A percentile compares a stretch with the other conserved stretches of the same genome.
These are phyloP conservation scores for Dipteronia dyeriana DNA, from an alignment of 345 rosid species.

Conservation along the genomic window DNA sequence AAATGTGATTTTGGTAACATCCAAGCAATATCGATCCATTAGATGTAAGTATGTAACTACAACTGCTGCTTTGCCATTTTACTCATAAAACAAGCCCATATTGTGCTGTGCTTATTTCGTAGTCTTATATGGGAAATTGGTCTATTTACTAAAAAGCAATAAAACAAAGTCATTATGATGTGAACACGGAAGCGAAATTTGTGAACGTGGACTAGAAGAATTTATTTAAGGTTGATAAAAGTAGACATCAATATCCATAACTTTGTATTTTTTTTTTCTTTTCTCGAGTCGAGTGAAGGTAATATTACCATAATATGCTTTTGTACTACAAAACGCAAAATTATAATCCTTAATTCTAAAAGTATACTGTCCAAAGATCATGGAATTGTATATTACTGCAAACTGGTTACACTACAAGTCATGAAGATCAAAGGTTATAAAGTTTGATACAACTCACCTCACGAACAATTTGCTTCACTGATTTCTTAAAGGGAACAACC, in stretches of 20 bases:
- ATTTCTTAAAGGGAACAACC: constrained; percentile 82
- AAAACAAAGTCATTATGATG: not conserved
- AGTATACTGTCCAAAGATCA: not conserved
- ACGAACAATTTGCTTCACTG: constrained; percentile 81
- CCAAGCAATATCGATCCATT: not conserved
- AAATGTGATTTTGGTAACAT: not conserved
- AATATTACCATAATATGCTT: constrained; percentile 6
- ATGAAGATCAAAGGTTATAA: not conserved
- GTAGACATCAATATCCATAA: not conserved
- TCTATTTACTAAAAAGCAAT: not conserved
- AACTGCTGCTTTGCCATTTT: not conserved
- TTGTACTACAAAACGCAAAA: not conserved
- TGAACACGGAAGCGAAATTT: not conserved
- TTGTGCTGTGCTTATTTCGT: not conserved
- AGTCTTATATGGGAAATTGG: not conserved
- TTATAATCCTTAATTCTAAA: not conserved
- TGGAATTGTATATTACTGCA: not conserved
- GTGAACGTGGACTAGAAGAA: not conserved
- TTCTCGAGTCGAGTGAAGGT: not conserved
- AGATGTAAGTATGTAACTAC: not conserved
- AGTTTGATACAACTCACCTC: constrained; percentile 54
- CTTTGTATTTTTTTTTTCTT: not conserved
- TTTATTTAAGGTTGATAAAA: not conserved
- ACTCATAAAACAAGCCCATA: not conserved
- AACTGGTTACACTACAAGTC: not conserved